These are phyloP conservation scores for Yamadazyma epiphylla DNA, from an alignment of 1,139 yeast species.

Conservation along the genomic window DNA sequence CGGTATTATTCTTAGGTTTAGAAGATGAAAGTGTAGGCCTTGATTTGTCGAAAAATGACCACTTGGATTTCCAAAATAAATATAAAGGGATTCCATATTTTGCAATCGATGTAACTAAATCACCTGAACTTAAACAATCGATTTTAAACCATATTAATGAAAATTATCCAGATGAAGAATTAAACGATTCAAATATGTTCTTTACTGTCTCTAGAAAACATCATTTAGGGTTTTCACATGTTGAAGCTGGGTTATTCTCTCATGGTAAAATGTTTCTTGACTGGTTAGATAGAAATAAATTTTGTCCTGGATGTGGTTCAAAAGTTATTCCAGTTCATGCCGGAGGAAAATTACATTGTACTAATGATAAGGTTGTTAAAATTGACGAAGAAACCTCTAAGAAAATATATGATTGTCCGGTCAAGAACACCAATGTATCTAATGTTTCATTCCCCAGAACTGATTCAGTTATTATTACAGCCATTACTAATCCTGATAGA, in stretches of 20 bases:
- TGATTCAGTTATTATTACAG: constrained; percentile 82
- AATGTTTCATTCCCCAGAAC: constrained; percentile 86
- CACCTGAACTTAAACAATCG: constrained; percentile 20
- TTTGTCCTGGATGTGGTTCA: constrained; percentile 87
- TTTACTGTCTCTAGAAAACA: constrained; percentile 35
- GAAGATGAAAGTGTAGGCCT: constrained; percentile 51
- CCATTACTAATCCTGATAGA: constrained; percentile 61
- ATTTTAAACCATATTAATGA: constrained; percentile 17
- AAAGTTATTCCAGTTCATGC: constrained; percentile 69
- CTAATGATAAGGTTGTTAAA: constrained; percentile 22
- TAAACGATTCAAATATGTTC: constrained; percentile 18
- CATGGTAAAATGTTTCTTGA: constrained; percentile 84
- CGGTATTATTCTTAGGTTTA: constrained; percentile 64
- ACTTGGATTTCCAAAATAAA: constrained; percentile 39
- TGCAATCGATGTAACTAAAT: constrained; percentile 62
- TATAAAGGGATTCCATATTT: constrained; percentile 74
- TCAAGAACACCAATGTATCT: constrained; percentile 49
- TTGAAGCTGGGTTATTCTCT: constrained; percentile 66
- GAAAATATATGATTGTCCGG: constrained; percentile 45
- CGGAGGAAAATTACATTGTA: constrained; percentile 76
- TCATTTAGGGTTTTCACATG: constrained; percentile 29
- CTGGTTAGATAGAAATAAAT: constrained; percentile 73
- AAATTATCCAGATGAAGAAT: constrained; percentile 3
- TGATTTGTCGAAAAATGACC: constrained; percentile 24
- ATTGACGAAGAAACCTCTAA: constrained; percentile 10